Base-by-base conservation (phyloP, 2,329 filamentous ascomycete species). In the Hymenoscyphus salicellus region DNA sequence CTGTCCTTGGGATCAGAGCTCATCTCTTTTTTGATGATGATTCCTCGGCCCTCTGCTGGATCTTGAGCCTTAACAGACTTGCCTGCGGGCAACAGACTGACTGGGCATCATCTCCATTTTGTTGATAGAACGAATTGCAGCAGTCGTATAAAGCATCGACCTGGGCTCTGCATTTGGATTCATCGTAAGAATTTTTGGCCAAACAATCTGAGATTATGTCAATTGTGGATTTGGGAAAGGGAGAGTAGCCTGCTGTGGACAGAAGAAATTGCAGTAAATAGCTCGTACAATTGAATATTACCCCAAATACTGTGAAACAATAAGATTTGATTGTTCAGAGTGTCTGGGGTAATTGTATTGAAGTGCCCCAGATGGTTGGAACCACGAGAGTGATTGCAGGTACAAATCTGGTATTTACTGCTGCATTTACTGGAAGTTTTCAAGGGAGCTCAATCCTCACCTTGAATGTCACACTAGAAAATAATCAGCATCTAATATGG, bases 61-160 rank as follows among this genome's bases (percentile, higher is more conserved):
- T 87, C 78, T 97, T 97, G 69, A 97, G 79, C 76, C 86, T 86
- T 64, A 99, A 80, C 63, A 97, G 80, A 69, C 83, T 85, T 7
- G 91, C 86, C 75, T 94, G 94, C 0, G 95, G 95, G 75, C 95
- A 99, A 79, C 91, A 95, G 23, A 88, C 86, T 1, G 89, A 90
- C 52, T 83, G 87, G 36, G 91, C 93, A 28, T 87, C 79, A 63
- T 96, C 89, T 17, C 95, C 93, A 65, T 91, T 85, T 64, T 85
- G 83, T 72, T 89, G 80, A 78, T 99, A 98, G 76, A 98, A 97
- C 14, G 86, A 84, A 73, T 93, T 88, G 78, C 95, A 99, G 79
- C 95, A 99, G 71, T 95, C 89, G 78, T 98, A 99, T 28, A 99
- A 81, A 2, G 92, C 91, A 75, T 94, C 89, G 63, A 99, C 85